A percentile compares a stretch with the other conserved stretches of the same genome.
Evolutionary conservation across 2,329 filamentous ascomycete species (phyloP).

Genomic region (Aspergillus versicolor): DNA sequence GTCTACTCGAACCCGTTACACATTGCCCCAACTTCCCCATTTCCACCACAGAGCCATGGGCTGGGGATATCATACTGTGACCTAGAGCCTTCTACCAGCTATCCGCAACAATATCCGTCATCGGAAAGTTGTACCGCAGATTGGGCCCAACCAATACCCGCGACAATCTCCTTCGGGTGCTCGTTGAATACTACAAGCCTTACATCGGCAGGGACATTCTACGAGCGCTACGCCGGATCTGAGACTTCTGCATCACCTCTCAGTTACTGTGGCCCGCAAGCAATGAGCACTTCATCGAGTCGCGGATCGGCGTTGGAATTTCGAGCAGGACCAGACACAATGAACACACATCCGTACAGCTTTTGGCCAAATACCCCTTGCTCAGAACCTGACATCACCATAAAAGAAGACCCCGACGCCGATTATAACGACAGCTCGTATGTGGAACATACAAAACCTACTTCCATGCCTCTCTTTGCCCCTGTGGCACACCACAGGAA

Average conservation of each 20-base stretch:
- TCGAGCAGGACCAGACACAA: conserved; percentile 11
- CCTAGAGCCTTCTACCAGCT: conserved; percentile 22
- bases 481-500: conserved; percentile 6
- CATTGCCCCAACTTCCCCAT: conserved; percentile 17
- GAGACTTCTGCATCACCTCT: conserved; percentile 25
- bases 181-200: conserved; percentile 21
- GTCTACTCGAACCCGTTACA: conserved; percentile 25
- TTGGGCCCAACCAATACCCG: conserved; percentile 24
- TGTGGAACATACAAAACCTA: conserved; percentile 3
- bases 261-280: conserved; percentile 24
- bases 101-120: conserved; percentile 20
- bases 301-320: conserved; percentile 25
- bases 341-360: conserved; percentile 16
- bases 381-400: conserved; percentile 16
- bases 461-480: background rate
- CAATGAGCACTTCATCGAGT: conserved; percentile 24
- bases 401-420: conserved; percentile 14
- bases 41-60: conserved; percentile 21
- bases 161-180: conserved; percentile 21
- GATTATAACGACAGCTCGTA: conserved; percentile 20
- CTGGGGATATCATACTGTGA: conserved; percentile 33
- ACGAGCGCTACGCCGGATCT: conserved; percentile 24
- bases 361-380: conserved; percentile 28
- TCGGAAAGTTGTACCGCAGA: conserved; percentile 20
- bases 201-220: conserved; percentile 20